phyloP scores from a whole-genome alignment of 2,329 filamentous ascomycete genomes.

The Talaromyces sp. region DNA sequence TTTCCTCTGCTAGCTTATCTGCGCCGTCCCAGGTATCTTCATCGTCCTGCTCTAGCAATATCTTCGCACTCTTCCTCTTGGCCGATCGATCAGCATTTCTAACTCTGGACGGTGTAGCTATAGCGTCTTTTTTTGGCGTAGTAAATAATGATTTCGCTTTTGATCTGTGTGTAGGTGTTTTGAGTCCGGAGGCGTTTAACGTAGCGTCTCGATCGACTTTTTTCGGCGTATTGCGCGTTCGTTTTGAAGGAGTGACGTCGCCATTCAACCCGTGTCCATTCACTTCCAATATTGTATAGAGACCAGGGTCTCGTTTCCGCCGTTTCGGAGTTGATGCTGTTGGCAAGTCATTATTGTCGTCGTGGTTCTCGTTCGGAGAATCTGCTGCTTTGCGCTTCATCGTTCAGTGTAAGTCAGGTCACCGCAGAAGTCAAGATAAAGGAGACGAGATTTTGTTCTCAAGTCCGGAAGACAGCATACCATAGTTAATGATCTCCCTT shows the following conservation, averaged over 20 bases:
- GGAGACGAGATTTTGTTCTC: neutral
- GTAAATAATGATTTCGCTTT: conserved; percentile 36
- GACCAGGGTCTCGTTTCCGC: conserved; percentile 23
- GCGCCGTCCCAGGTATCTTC: conserved; percentile 63
- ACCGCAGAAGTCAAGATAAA: neutral
- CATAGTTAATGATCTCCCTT: conserved; percentile 9
- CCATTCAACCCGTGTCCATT: conserved; percentile 27
- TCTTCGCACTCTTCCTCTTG: conserved; percentile 73
- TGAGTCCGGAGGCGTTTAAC: conserved; percentile 32
- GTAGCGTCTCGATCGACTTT: conserved; percentile 23
- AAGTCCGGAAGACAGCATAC: conserved; percentile 9
- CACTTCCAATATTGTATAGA: neutral
- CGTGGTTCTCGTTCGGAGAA: conserved; percentile 21
- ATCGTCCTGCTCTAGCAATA: conserved; percentile 68
- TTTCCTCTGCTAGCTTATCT: conserved; percentile 63
- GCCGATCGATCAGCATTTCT: conserved; percentile 79
- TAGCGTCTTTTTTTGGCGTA: conserved; percentile 32
- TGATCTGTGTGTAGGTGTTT: conserved; percentile 34
- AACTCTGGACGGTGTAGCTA: conserved; percentile 57
- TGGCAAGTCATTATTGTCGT: conserved; percentile 28
- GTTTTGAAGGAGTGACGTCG: conserved; percentile 25
- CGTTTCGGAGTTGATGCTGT: conserved; percentile 38
- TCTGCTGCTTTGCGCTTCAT: conserved; percentile 43
- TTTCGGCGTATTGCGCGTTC: conserved; percentile 28
- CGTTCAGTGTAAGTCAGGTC: conserved; percentile 13